Evolutionary conservation across 2,329 filamentous ascomycete genomes (phyloP).

Genomic region (Penicillium sp.): DNA sequence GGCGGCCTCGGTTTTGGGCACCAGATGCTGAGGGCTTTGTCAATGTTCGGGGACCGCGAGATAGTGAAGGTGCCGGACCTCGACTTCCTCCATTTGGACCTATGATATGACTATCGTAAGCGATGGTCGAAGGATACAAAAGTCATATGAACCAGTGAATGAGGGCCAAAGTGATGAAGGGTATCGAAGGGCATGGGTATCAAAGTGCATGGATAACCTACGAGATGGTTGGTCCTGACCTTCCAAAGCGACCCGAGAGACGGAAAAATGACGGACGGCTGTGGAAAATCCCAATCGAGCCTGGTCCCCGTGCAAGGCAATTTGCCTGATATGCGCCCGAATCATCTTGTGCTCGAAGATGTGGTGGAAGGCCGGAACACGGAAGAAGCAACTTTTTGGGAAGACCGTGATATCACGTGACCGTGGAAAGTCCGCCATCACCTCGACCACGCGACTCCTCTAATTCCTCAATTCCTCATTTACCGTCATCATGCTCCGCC

Average conservation of each 20-base stretch:
- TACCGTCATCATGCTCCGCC: slow-evolving; percentile 45
- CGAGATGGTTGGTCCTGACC: slow-evolving; percentile 18
- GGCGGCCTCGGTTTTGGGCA: slow-evolving; percentile 18
- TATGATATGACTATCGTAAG: background rate
- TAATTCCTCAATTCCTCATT: background rate
- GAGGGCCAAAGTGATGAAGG: background rate
- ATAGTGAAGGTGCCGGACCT: slow-evolving; percentile 7
- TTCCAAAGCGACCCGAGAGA: slow-evolving; percentile 16
- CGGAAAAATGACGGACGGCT: slow-evolving; percentile 29
- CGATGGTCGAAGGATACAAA: background rate
- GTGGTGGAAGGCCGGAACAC: background rate
- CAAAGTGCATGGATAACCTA: slow-evolving; percentile 17
- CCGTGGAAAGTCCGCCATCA: background rate
- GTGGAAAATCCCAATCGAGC: slow-evolving; percentile 11
- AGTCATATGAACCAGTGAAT: background rate
- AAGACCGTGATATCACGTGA: slow-evolving; percentile 19
- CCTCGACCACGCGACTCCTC: background rate
- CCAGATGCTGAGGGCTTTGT: slow-evolving; percentile 13
- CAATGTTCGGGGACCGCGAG: slow-evolving; percentile 19
- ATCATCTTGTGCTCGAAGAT: slow-evolving; percentile 26
- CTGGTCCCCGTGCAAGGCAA: slow-evolving; percentile 12
- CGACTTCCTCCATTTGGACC: slow-evolving; percentile 4
- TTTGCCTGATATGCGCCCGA: slow-evolving; percentile 24
- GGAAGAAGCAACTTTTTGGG: slow-evolving; percentile 2
- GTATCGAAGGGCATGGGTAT: background rate